Evolutionary conservation across 768 basidiomycete species (phyloP).

Genomic region (Lyophyllum shimeji): DNA sequence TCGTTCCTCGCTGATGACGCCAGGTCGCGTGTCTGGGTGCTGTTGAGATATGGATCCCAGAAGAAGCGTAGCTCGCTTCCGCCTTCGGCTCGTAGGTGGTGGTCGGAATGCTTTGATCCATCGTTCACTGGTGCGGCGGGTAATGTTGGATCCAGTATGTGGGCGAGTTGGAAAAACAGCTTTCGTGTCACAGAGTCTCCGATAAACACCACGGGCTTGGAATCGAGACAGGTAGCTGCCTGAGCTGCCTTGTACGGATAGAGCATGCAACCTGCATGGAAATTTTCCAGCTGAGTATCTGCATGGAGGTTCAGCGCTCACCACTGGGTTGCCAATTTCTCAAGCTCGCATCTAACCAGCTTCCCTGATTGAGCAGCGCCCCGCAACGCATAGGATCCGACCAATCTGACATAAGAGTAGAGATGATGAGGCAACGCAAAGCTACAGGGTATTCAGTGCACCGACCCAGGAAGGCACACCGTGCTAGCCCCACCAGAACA

Average conservation of each 20-base stretch:
- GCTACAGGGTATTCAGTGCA: neutral
- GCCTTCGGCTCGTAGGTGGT: slow-evolving; percentile 44
- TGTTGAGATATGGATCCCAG: slow-evolving; percentile 91
- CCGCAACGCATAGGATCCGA: slow-evolving; percentile 73
- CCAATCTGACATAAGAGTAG: slow-evolving; percentile 47
- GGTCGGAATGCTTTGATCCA: slow-evolving; percentile 69
- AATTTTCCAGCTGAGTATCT: slow-evolving; percentile 7
- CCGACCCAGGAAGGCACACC: slow-evolving; percentile 29
- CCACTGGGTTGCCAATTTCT: slow-evolving; percentile 90
- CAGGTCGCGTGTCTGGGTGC: slow-evolving; percentile 49
- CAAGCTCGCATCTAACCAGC: slow-evolving; percentile 70
- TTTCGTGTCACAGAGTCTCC: slow-evolving; percentile 85
- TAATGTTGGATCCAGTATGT: slow-evolving; percentile 56
- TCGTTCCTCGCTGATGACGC: slow-evolving; percentile 25
- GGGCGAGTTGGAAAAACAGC: slow-evolving; percentile 74
- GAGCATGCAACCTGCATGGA: slow-evolving; percentile 74
- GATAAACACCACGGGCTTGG: slow-evolving; percentile 67
- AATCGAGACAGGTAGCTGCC: slow-evolving; percentile 52
- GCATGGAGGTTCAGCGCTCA: slow-evolving; percentile 26
- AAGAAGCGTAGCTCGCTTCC: slow-evolving; percentile 56
- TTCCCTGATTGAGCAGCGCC: slow-evolving; percentile 67
- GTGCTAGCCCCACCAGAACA: slow-evolving; percentile 39
- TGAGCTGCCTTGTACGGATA: slow-evolving; percentile 60
- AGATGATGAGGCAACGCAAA: neutral
- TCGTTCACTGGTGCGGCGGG: slow-evolving; percentile 53